Evolutionary conservation across 1,139 yeast genomes (phyloP), one percentile per base, ranked within the genome.

Genomic region (Debaryomyces singareniensis): DNA sequence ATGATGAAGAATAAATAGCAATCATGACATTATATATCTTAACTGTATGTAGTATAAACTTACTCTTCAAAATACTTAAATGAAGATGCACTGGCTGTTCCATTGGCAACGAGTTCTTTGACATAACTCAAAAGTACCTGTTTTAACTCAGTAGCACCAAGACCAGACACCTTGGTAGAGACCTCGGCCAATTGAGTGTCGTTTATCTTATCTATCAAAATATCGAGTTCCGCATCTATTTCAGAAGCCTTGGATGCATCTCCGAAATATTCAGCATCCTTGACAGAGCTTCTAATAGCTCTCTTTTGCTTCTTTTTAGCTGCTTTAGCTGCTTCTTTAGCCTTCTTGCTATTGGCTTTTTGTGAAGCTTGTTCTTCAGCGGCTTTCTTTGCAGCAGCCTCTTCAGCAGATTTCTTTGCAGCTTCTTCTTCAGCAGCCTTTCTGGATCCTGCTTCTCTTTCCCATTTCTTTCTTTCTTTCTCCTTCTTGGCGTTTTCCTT

Each of bases 291-390:
- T 75, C 97, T 86, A 44, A 91, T 64, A 34, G 84, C 65, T 74
- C 96, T 85, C 87, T 85, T 91, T 71, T 83, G 86, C 85, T 89
- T 91, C 94, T 84, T 91, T 75, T 84, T 86, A 29, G 97, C 96
- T 45, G 77, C 78, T 72, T 87, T 89, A 35, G 96, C 96, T 50
- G 96, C 95, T 70, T 91, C 97, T 71, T 89, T 93, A 42, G 89
- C 79, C 71, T 91, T 91, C 74, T 89, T 89, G 50, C 79, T 64
- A 43, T 64, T 68, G 42, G 73, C 81, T 62, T 84, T 86, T 28
- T 71, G 68, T 15, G 68, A 60, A 39, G 78, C 83, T 32, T 77
- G 93, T 33, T 74, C 86, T 58, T 80, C 94, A 35, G 84, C 86
- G 49, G 81, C 84, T 51, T 73, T 76, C 49, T 73, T 74, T 34